A percentile compares a stretch with the other conserved stretches of the same genome.
phyloP scores from a whole-genome alignment of 345 rosid genomes.

The Theobroma cacao region DNA sequence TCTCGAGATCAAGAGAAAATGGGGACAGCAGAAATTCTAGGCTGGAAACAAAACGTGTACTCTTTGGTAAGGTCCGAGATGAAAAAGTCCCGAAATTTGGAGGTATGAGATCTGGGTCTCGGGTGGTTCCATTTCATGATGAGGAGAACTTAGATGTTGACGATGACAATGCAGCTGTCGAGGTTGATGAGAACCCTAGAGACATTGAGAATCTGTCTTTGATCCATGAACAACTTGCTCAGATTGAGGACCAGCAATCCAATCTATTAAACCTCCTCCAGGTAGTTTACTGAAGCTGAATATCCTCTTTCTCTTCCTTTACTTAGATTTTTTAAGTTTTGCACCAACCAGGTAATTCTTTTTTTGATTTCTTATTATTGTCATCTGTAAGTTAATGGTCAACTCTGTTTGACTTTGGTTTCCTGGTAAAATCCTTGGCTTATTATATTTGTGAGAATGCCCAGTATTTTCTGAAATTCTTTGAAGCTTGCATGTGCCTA shows the following conservation, averaged over 20 bases:
- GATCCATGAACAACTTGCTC: constrained; percentile 71
- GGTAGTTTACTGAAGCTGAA: constrained; percentile 39
- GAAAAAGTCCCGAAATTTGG: constrained; percentile 40
- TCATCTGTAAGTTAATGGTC: neutral
- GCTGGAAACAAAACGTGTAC: constrained; percentile 46
- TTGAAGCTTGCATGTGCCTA: neutral
- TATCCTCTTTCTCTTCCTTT: neutral
- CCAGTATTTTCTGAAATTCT: neutral
- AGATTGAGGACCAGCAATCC: constrained; percentile 87
- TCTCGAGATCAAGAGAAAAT: constrained; percentile 26
- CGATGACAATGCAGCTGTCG: constrained; percentile 25
- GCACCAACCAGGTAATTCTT: neutral
- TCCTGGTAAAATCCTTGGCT: neutral
- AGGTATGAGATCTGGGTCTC: constrained; percentile 52
- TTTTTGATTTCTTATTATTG: neutral
- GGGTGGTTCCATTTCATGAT: constrained; percentile 56
- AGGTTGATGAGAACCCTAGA: constrained; percentile 41
- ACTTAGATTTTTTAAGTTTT: neutral
- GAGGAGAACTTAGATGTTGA: constrained; percentile 37
- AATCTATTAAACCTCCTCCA: constrained; percentile 74
- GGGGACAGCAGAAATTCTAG: constrained; percentile 23
- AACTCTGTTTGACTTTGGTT: neutral
- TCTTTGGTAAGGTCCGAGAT: constrained; percentile 28
- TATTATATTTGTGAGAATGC: neutral
- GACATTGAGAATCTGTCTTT: constrained; percentile 60